These are phyloP conservation scores for Puccinia hordei DNA, from an alignment of 1,284 basidiomycete genomes.

Conservation along the genomic window DNA sequence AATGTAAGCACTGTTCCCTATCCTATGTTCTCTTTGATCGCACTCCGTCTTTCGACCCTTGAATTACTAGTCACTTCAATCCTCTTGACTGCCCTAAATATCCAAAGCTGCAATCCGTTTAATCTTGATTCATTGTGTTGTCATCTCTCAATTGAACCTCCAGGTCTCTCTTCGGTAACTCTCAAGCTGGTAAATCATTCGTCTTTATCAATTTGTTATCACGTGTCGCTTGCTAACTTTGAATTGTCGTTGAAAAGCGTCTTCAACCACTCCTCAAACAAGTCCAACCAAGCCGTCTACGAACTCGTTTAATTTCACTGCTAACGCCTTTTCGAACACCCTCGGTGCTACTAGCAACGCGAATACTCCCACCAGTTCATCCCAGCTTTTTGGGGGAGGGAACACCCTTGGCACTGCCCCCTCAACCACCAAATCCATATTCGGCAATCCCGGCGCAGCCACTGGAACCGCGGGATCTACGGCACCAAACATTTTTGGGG, in stretches of 20 bases:
- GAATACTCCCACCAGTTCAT: slow-evolving; percentile 6
- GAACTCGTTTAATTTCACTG: neutral
- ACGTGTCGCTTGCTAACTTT: neutral
- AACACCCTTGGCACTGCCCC: slow-evolving; percentile 1
- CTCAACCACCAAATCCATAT: neutral
- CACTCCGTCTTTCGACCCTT: too few species aligned
- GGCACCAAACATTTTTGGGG: neutral
- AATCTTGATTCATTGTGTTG: neutral
- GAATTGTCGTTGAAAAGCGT: slow-evolving; percentile 1
- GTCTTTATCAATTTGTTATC: neutral
- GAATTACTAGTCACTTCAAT: too few species aligned
- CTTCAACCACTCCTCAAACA: slow-evolving; percentile 38
- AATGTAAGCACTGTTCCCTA: too few species aligned
- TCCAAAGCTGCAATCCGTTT: too few species aligned
- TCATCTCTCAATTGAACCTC: neutral
- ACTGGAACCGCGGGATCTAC: neutral
- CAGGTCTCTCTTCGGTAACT: neutral
- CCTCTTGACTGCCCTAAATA: too few species aligned
- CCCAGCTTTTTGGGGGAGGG: neutral
- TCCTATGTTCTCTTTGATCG: too few species aligned
- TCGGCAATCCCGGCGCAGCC: slow-evolving; percentile 18
- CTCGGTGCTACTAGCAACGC: neutral
- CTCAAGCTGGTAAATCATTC: neutral
- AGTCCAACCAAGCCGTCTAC: slow-evolving; percentile 30
- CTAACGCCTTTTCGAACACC: neutral